Conservation (phyloP, 2,329 filamentous ascomycete species). For the Talaromyces sp. region DNA sequence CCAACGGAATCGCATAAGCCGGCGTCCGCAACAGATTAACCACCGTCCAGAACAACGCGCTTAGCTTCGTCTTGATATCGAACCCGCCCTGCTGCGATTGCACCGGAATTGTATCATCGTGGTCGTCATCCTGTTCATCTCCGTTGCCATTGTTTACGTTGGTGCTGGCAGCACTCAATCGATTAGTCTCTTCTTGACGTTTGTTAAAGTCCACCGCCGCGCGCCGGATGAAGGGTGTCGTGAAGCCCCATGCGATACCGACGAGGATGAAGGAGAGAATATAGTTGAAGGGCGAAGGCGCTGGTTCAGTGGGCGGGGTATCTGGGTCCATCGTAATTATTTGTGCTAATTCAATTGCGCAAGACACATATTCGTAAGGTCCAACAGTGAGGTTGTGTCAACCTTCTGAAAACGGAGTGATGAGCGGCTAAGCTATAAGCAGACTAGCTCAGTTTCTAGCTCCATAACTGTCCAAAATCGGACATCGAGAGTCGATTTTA, state of each 20-base stretch:
- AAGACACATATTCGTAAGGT: background rate
- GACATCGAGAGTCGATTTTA: too few species aligned
- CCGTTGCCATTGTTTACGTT: conserved; percentile 34
- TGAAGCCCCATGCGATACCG: conserved; percentile 88
- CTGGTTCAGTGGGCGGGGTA: conserved; percentile 22
- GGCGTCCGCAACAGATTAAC: conserved; percentile 76
- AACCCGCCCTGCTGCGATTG: conserved; percentile 3
- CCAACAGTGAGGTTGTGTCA: background rate
- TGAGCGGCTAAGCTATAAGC: background rate
- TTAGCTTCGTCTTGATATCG: conserved; percentile 60
- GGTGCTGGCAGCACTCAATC: conserved; percentile 45
- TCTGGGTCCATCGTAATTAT: conserved; percentile 32
- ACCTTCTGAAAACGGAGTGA: background rate
- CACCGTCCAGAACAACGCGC: conserved; percentile 68
- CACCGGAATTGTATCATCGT: conserved; percentile 16
- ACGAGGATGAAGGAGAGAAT: conserved; percentile 85
- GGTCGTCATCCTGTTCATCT: conserved; percentile 18
- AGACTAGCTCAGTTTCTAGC: background rate
- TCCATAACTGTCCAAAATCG: background rate
- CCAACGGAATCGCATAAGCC: conserved; percentile 75
- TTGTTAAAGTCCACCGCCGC: conserved; percentile 74
- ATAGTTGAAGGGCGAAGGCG: conserved; percentile 65
- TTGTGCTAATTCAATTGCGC: background rate
- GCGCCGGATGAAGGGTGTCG: conserved; percentile 84
- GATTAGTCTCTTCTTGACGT: conserved; percentile 36